phyloP scores from a whole-genome alignment of 2,329 filamentous ascomycete species.

The Penicillium decumbens region DNA sequence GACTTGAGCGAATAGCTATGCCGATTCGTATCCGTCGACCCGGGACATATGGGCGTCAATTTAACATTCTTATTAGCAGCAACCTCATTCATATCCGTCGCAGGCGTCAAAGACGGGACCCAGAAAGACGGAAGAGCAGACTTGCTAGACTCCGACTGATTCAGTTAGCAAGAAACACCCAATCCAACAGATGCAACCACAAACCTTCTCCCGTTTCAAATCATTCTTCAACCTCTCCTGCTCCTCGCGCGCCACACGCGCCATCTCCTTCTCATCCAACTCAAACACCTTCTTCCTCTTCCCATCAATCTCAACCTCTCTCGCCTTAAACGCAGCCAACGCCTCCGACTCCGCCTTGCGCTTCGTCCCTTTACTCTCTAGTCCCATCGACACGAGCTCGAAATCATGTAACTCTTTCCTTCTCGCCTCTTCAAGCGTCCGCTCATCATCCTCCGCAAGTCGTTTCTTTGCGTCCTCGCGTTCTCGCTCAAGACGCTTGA shows the following conservation, averaged over 20 bases:
- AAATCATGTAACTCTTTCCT: constrained; percentile 73
- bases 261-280: constrained; percentile 70
- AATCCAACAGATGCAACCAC: constrained; percentile 1
- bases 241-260: constrained; percentile 65
- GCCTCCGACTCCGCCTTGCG: constrained; percentile 29
- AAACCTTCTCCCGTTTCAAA: constrained; percentile 67
- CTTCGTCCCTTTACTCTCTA: constrained; percentile 29
- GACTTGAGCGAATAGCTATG: constrained; percentile 75
- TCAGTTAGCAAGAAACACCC: neutral
- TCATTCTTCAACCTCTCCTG: constrained; percentile 64
- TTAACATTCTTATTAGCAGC: constrained; percentile 60
- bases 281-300: constrained; percentile 73
- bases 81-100: constrained; percentile 54
- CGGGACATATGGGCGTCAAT: constrained; percentile 68
- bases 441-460: constrained; percentile 54
- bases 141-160: constrained; percentile 53
- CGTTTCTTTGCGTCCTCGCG: constrained; percentile 60
- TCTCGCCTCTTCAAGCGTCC: constrained; percentile 64
- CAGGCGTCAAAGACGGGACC: constrained; percentile 79
- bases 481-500: constrained; percentile 70
- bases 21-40: constrained; percentile 59
- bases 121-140: constrained; percentile 80
- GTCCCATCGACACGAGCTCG: constrained; percentile 75
- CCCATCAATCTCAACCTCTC: constrained; percentile 45
- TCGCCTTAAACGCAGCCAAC: constrained; percentile 26